Percentiles rank a stretch among this genome's conserved stretches.
Evolutionary conservation across 2,329 filamentous ascomycete species (phyloP).

Genomic region (Samsoniella hepiali): DNA sequence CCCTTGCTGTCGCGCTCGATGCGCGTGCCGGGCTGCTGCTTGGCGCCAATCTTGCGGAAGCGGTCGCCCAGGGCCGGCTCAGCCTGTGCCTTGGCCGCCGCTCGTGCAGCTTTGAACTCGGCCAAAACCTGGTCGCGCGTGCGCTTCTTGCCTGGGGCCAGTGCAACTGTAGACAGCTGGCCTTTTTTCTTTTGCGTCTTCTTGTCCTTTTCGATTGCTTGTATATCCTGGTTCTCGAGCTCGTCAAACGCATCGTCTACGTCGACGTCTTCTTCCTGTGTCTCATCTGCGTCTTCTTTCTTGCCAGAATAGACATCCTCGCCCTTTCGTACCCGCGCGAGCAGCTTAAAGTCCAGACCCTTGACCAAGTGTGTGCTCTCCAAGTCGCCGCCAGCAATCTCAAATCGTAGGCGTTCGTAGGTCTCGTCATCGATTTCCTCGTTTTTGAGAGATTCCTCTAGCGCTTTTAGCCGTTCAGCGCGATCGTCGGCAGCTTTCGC

Average conservation of each 20-base stretch:
- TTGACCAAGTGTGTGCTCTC: slow-evolving; percentile 84
- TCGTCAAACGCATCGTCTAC: slow-evolving; percentile 66
- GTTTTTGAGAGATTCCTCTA: slow-evolving; percentile 79
- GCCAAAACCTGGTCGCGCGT: slow-evolving; percentile 65
- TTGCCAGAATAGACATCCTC: slow-evolving; percentile 59
- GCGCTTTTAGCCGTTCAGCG: slow-evolving; percentile 66
- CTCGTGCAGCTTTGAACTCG: slow-evolving; percentile 61
- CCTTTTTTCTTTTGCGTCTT: slow-evolving; percentile 56
- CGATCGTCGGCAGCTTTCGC: slow-evolving; percentile 53
- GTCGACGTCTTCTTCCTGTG: slow-evolving; percentile 32
- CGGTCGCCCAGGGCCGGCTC: slow-evolving; percentile 53
- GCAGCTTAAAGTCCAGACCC: slow-evolving; percentile 80
- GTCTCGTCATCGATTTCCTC: slow-evolving; percentile 78
- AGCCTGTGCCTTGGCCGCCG: slow-evolving; percentile 54
- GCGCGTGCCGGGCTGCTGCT: slow-evolving; percentile 51
- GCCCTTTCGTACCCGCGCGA: slow-evolving; percentile 65
- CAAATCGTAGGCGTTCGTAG: slow-evolving; percentile 69
- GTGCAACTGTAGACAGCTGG: slow-evolving; percentile 51
- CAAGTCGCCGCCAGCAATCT: slow-evolving; percentile 81
- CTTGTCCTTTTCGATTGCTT: slow-evolving; percentile 50
- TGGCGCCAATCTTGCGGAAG: slow-evolving; percentile 63
- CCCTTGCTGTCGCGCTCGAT: slow-evolving; percentile 61
- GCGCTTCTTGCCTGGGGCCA: slow-evolving; percentile 57
- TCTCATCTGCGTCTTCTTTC: slow-evolving; percentile 25
- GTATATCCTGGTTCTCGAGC: slow-evolving; percentile 53